Base-by-base conservation (phyloP, 257 asterid species). In the Lycium barbarum region DNA sequence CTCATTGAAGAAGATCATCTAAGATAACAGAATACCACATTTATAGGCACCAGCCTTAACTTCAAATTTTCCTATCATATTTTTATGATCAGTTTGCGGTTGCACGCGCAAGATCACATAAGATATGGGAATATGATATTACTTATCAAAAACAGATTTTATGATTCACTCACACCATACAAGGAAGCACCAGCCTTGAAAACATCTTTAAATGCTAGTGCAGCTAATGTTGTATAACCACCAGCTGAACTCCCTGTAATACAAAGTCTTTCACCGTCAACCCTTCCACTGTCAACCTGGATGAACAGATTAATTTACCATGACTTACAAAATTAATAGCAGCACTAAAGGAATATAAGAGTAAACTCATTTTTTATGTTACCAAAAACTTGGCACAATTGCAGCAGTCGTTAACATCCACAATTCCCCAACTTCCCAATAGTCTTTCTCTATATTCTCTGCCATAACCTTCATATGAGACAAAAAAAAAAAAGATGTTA, bases 211-310 rank as follows among this genome's bases (percentile, higher is more conserved):
- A 96, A 96, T 82, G 98, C 99, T 86, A 95, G 98, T 51, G 98
- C 95, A 51, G 98, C 99, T 70, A 96, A 86, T 85, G 99, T 95
- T 79, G 99, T 96, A 91, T 93, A 96, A 57, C 99, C 99, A 85
- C 99, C 99, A 72, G 99, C 99, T 87, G 99, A 96, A 83, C 98
- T 98, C 83, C 99, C 98, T 7, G 98, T 91, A 83, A 96, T 96
- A 86, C 99, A 96, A 79, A 96, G 88, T 79, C 98, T 91, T 83
- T 91, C 90, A 18, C 94, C 92, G 76, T 96, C 99, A 61, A 93
- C 98, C 87, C 91, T 95, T 88, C 98, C 98, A 81, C 91, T 88
- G 66, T 91, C 94, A 86, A 90, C 98, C 99, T 96, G 85, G 61
- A 51, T 83, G 87, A 83, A 84, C 79, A 88, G 83, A 87, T 80